Evolutionary conservation across 768 basidiomycete species (phyloP).

Genomic region (Phlebiopsis flavidoalba): DNA sequence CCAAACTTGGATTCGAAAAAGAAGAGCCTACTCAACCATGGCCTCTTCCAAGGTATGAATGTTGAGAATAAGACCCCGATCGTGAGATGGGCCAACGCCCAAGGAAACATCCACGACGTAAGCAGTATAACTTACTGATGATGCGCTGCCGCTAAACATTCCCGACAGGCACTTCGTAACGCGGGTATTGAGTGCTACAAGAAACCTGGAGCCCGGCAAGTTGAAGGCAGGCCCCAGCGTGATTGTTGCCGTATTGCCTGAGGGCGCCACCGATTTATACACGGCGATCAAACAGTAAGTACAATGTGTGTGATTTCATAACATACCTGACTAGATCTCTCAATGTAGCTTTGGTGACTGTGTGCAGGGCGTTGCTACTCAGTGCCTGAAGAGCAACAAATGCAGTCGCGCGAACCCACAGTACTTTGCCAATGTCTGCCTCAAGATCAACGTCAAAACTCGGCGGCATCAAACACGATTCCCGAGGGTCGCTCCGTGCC

Average conservation of each 20-base stretch:
- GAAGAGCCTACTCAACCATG: neutral
- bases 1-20: neutral
- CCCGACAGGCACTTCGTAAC: slow-evolving; percentile 39
- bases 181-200: slow-evolving; percentile 43
- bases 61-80: slow-evolving; percentile 41
- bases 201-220: slow-evolving; percentile 13
- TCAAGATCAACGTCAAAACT: slow-evolving; percentile 85
- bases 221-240: slow-evolving; percentile 34
- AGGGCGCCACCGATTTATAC: slow-evolving; percentile 73
- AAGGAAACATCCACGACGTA: slow-evolving; percentile 47
- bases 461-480: slow-evolving; percentile 76
- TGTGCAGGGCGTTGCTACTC: slow-evolving; percentile 66
- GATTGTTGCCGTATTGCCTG: slow-evolving; percentile 66
- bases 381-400: slow-evolving; percentile 67
- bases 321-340: neutral
- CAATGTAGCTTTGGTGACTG: slow-evolving; percentile 65
- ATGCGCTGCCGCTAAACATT: neutral
- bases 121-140: slow-evolving; percentile 8
- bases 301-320: neutral
- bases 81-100: slow-evolving; percentile 52
- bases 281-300: slow-evolving; percentile 73
- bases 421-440: slow-evolving; percentile 75
- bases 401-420: slow-evolving; percentile 65
- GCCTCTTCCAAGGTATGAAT: slow-evolving; percentile 44
- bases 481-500: slow-evolving; percentile 65